These are phyloP conservation scores for Solanum chiquidenum DNA, from an alignment of 257 asterid genomes.

Conservation along the genomic window DNA sequence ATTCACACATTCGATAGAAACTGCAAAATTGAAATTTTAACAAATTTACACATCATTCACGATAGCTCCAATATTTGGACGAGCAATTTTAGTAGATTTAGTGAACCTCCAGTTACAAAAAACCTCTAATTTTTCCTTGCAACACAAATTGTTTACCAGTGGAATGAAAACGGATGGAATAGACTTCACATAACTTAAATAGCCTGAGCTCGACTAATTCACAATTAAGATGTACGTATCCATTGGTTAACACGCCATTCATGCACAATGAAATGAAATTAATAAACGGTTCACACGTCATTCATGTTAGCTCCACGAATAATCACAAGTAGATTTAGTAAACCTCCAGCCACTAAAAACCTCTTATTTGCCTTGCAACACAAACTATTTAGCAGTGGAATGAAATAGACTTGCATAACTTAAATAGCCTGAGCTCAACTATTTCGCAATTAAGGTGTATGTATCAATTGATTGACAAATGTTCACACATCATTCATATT, in stretches of 20 bases:
- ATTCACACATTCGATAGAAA: slow-evolving; percentile 69
- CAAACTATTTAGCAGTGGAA: background rate
- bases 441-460: background rate
- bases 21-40: slow-evolving; percentile 21
- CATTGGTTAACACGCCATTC: background rate
- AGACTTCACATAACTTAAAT: background rate
- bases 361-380: background rate
- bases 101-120: background rate
- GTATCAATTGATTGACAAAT: background rate
- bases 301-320: background rate
- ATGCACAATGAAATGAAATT: slow-evolving; percentile 11
- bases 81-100: background rate
- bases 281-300: background rate
- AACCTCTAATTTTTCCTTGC: background rate
- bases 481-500: background rate
- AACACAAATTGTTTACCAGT: background rate
- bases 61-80: background rate
- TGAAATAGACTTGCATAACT: background rate
- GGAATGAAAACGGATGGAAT: background rate
- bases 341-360: background rate
- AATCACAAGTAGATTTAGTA: background rate
- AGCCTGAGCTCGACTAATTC: background rate
- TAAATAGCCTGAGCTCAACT: background rate
- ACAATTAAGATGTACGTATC: background rate
- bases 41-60: background rate